Conservation (phyloP, 306 rosid genomes). For the Vigna unguiculata region DNA sequence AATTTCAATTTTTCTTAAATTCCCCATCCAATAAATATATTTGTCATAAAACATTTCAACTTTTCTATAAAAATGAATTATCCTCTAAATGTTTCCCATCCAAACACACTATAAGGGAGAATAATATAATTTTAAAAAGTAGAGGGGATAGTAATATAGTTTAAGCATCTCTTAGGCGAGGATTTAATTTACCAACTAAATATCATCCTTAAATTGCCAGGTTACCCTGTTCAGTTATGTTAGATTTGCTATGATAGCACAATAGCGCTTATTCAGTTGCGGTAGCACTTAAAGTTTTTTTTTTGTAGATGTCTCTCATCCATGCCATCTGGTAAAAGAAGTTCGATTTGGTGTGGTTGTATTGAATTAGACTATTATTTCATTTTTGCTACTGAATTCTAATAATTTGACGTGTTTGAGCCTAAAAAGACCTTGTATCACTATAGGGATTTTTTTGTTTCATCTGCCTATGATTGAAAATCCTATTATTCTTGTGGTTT, state of each 20-base stretch:
- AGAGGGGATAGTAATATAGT: neutral
- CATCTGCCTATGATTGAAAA: slow-evolving; percentile 28
- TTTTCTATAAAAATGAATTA: no score
- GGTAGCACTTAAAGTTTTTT: neutral
- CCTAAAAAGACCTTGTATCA: slow-evolving; percentile 13
- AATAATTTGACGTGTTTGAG: neutral
- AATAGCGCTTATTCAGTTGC: neutral
- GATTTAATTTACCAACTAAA: neutral
- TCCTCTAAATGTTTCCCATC: no score
- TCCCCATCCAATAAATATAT: no score
- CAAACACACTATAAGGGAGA: no score
- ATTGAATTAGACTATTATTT: slow-evolving; percentile 19
- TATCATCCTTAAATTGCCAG: slow-evolving; percentile 6
- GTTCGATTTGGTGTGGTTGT: slow-evolving; percentile 28
- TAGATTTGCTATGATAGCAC: neutral
- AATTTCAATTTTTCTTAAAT: no score
- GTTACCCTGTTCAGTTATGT: slow-evolving; percentile 5
- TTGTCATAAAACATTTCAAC: no score
- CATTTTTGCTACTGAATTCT: neutral
- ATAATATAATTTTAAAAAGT: neutral
- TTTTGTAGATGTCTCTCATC: neutral
- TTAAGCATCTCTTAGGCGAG: slow-evolving; percentile 7
- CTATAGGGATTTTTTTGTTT: neutral
- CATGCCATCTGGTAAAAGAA: slow-evolving; percentile 3
- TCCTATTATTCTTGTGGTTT: slow-evolving; percentile 34